Base-by-base conservation (phyloP, 176 grass and related monocot genomes). In the Musa acuminata region DNA sequence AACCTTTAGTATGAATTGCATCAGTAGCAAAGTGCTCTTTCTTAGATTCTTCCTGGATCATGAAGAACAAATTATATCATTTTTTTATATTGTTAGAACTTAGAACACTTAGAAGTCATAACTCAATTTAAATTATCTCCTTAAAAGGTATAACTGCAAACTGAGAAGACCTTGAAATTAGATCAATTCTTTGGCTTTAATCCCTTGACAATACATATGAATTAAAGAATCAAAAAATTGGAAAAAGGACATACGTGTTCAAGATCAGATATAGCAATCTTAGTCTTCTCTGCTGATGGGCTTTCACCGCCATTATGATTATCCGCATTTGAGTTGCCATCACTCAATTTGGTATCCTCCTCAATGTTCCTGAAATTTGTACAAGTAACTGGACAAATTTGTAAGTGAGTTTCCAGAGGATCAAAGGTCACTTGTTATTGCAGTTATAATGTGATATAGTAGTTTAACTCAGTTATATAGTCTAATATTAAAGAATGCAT, bases 331-430 rank as follows among this genome's bases (percentile, higher is more conserved):
- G 80, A 85, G 73, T 77, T 79, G 57, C 81, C 82, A 82, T 87
- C 29, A 48, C 35, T 19, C 22, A 64, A 11, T 9, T 27, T 23
- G 13, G 21, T 88, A 67, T 89, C 90, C 65, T 79, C 88, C 2
- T 89, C 88, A 52, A 91, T 90, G 51, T 93, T 88, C 81, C 94
- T 98, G 78, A 81, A 73, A 85, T 71, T 62, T 35, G 25, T 20
- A 24, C 11, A 17, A 80, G 43, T 72, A 3, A 49, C 20, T 72
- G 11, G 53, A 62, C 17, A 72, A n/a, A 58, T 23, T 16, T 20
- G 26, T 0, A 62, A 17, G 51, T 19, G 43, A 9, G 2, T 79
- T 63, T 49, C 51, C 66, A 79, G 25, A 19, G 29, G 63, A 64
- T 9, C 73, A 75, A 13, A 74, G 13, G 14, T 51, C 8, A 43